phyloP scores from a whole-genome alignment of 2,329 filamentous ascomycete species.

The Colletotrichum magnum region DNA sequence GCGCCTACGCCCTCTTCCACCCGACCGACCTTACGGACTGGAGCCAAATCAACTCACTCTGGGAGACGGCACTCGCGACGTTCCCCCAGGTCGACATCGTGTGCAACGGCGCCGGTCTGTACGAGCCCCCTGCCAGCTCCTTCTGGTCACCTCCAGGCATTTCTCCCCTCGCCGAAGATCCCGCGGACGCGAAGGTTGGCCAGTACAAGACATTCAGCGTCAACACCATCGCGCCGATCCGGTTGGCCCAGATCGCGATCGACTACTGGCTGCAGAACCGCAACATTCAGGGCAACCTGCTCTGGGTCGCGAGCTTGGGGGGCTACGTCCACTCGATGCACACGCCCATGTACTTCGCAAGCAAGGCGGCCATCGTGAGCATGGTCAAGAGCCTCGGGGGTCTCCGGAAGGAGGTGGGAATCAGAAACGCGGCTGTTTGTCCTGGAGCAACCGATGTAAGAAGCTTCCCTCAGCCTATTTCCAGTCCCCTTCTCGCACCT shows the following conservation, averaged over 20 bases:
- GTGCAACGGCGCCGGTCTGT: constrained; percentile 42
- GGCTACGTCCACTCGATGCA: constrained; percentile 48
- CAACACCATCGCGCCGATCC: constrained; percentile 47
- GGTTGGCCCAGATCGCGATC: constrained; percentile 46
- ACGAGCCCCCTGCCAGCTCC: constrained; percentile 45
- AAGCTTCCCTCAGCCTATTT: not conserved
- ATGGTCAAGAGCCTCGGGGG: constrained; percentile 9
- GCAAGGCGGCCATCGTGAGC: constrained; percentile 46
- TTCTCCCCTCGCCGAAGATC: constrained; percentile 42
- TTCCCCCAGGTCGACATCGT: constrained; percentile 42
- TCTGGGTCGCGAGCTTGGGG: constrained; percentile 47
- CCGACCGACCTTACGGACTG: constrained; percentile 47
- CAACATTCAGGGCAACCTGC: constrained; percentile 53
- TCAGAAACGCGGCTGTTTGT: constrained; percentile 15
- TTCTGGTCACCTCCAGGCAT: constrained; percentile 49
- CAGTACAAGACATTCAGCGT: constrained; percentile 46
- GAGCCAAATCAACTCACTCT: constrained; percentile 45
- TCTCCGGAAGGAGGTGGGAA: constrained; percentile 1
- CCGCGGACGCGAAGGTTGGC: constrained; percentile 41
- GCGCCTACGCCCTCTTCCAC: constrained; percentile 41
- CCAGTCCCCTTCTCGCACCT: not conserved
- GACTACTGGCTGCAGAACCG: constrained; percentile 48
- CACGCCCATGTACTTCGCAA: constrained; percentile 49
- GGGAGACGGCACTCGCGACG: constrained; percentile 39
- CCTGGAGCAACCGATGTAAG: constrained; percentile 1